Evolutionary conservation across 2,329 filamentous ascomycete genomes (phyloP), one percentile per base, ranked within the genome.

Genomic region (Sclerotinia borealis): DNA sequence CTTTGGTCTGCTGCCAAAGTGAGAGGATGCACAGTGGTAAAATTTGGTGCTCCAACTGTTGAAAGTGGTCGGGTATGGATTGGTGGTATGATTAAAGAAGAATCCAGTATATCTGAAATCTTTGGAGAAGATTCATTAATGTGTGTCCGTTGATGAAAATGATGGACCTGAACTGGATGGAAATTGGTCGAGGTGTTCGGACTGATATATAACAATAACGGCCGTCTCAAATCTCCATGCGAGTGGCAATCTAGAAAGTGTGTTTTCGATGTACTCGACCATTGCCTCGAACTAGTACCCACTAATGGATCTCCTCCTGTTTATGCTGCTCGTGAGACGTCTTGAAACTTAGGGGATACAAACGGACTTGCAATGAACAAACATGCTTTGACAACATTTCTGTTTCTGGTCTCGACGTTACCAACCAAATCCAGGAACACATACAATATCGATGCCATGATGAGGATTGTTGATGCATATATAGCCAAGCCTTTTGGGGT

Each of bases 61-160:
- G 92, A 98, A 75, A 89, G 88, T 31, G 92, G 88, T 4, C 85
- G 90, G 68, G 78, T 83, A 52, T 98, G 93, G 92, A 81, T 98
- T 64, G 85, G 86, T 11, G 81, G 81, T 8, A 90, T 97, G 84
- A 78, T 96, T 52, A 77, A 80, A 51, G 82, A 85, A 66, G 91
- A 96, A 74, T 90, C 90, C 1, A 93, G 85, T 66, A 80, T 96
- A 11, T 77, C 82, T 19, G 75, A 78, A 59, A 77, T 84, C 15
- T 97, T 97, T 79, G 93, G 93, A 1, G 88, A 92, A 62, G 85
- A 93, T 70, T 87, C 92, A 4, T 74, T 93, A 63, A 84, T 96
- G 77, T 96, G 93, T 76, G 76, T 96, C 54, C 79, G 80, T 68
- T 88, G 54, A 70, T 56, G 27, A 54, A 54, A 8, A 27, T 1